phyloP scores from a whole-genome alignment of 73 alveolate genomes.

The Stentor coeruleus region DNA sequence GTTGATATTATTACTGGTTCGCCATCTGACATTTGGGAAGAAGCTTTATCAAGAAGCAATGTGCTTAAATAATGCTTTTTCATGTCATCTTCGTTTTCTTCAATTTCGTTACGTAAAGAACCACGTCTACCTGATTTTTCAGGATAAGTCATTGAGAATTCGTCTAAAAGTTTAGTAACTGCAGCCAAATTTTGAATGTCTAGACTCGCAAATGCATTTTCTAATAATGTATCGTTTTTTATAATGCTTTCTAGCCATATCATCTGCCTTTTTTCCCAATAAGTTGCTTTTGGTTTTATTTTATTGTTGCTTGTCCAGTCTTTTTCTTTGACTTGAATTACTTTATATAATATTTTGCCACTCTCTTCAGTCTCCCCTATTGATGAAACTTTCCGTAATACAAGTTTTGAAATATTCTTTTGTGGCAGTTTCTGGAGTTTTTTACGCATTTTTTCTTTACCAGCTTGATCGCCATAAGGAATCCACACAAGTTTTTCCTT shows the following conservation, averaged over 20 bases:
- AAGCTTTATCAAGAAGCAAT: background rate
- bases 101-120: background rate
- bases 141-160: background rate
- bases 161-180: background rate
- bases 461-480: constrained; percentile 13
- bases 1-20: background rate
- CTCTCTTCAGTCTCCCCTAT: background rate
- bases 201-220: background rate
- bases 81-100: background rate
- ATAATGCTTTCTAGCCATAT: background rate
- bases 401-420: background rate
- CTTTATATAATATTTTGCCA: background rate
- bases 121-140: background rate
- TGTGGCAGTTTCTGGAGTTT: background rate
- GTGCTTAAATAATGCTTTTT: background rate
- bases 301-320: background rate
- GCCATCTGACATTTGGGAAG: background rate
- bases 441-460: background rate
- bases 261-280: constrained; percentile 3
- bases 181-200: background rate
- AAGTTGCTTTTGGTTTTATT: background rate
- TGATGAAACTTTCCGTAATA: background rate
- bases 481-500: background rate
- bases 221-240: constrained; percentile 7
- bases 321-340: background rate